Base-by-base conservation (phyloP, 1,284 basidiomycete species). In the Leccinum holopus region DNA sequence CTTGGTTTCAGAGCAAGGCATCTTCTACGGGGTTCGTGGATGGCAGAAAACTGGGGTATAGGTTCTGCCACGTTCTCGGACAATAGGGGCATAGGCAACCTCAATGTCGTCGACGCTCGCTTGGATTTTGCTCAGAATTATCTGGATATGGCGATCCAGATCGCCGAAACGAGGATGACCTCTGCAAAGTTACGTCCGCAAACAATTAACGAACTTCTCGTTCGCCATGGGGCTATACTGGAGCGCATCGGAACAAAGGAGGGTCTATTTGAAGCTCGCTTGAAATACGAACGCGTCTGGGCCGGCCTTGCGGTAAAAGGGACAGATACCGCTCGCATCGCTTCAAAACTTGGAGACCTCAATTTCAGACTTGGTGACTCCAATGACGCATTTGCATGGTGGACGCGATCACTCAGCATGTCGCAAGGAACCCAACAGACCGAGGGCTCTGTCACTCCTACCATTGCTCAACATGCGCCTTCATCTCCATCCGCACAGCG, bases 11-110 rank as follows among this genome's bases (percentile, higher is more conserved):
- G 79, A 70, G 90, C 81, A 16, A 80, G 90, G 30, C 86, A 90
- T 72, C 82, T 84, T 18, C 77, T 92, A 0, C 85, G 92, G 44
- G 83, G 83, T 33, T 90, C 92, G 11, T 94, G 91, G 91, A 87
- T 90, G 75, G 85, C 86, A 5, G 83, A 87, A 67, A 80, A 90
- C 68, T 91, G 88, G 87, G 88, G 87, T 7, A 81, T 82, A 9
- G 87, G 86, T 8, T 77, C 81, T 18, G 77, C 77, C 60, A 72
- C 78, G 21, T 72, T 75, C 55, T 74, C 74, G 25, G 75, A 75
- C 25, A 74, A 72, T 35, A 76, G 76, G n/a, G 75, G 77, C 21
- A 71, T 74, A 35, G 74, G 76, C 59, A 75, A 76, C 12, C 72
- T 83, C 62, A 78, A 78, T 56, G 75, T 82, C 62, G 73, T 87